A percentile compares a stretch with the other conserved stretches of the same genome.
phyloP scores from a whole-genome alignment of 495 filamentous ascomycete genomes.

The Penicillium ucsense region DNA sequence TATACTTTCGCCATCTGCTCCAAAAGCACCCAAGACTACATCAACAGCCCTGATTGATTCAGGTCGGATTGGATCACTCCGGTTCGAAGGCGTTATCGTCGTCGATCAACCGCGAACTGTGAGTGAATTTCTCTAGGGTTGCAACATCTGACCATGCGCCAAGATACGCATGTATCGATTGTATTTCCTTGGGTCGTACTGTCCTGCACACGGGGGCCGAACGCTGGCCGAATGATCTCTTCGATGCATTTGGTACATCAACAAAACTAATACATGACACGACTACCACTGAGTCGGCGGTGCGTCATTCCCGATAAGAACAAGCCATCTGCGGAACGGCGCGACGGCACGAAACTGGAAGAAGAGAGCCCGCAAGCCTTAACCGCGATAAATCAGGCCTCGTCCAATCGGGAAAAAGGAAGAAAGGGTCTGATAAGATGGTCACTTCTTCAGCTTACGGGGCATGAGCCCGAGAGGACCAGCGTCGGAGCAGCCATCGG shows the following conservation, averaged over 20 bases:
- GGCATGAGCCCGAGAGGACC: background rate
- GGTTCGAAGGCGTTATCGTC: background rate
- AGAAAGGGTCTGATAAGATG: background rate
- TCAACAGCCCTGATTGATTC: background rate
- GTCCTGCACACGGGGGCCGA: background rate
- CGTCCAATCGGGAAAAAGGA: background rate
- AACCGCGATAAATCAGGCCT: background rate
- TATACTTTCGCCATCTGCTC: background rate
- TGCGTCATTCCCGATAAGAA: background rate
- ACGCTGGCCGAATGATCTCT: background rate
- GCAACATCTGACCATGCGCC: constrained; percentile 18
- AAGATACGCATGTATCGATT: constrained; percentile 5
- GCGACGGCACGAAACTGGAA: background rate
- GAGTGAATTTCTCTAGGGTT: constrained; percentile 11
- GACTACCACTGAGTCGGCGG: no score
- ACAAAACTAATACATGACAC: no score
- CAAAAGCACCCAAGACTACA: background rate
- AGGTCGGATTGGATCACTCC: background rate
- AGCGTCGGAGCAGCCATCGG: background rate
- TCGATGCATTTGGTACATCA: no score
- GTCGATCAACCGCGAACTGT: background rate
- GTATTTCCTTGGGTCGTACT: constrained; percentile 13
- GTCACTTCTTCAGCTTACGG: background rate
- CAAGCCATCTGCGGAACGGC: background rate
- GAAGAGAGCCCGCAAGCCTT: background rate